Conservation (phyloP, 495 filamentous ascomycete genomes). For the Sabuloglossum arenarium region DNA sequence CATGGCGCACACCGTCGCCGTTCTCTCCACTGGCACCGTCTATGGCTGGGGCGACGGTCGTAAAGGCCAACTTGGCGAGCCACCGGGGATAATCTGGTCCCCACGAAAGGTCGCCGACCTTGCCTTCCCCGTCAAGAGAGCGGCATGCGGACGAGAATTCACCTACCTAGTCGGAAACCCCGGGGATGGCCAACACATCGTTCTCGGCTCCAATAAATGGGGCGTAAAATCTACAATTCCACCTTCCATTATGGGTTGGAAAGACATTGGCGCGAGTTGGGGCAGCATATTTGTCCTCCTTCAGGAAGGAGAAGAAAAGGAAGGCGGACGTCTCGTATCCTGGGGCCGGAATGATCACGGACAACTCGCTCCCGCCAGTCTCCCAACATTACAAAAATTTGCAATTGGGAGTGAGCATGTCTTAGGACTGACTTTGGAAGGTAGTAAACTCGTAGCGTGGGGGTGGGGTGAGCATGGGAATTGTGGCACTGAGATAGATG, state of each 20-base stretch:
- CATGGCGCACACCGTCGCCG: conserved; percentile 55
- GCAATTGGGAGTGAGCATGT: conserved; percentile 79
- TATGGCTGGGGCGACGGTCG: conserved; percentile 78
- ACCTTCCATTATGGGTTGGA: conserved; percentile 21
- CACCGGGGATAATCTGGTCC: conserved; percentile 22
- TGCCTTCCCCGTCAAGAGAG: conserved; percentile 32
- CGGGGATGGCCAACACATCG: conserved; percentile 28
- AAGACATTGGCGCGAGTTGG: conserved; percentile 56
- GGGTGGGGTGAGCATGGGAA: conserved; percentile 98
- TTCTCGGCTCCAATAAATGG: conserved; percentile 58
- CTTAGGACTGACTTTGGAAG: conserved; percentile 40
- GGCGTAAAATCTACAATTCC: conserved; percentile 26
- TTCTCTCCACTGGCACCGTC: conserved; percentile 51
- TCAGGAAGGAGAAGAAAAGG: too few species aligned
- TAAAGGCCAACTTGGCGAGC: conserved; percentile 60
- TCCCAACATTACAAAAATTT: conserved; percentile 31
- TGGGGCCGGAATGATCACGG: conserved; percentile 74
- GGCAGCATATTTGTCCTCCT: conserved; percentile 51
- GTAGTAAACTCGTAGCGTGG: conserved; percentile 46
- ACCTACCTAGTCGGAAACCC: conserved; percentile 43
- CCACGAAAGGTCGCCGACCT: conserved; percentile 38
- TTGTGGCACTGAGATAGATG: conserved; percentile 47
- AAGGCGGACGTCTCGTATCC: conserved; percentile 30
- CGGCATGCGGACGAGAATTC: conserved; percentile 64
- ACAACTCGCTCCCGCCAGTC: conserved; percentile 41